Base-by-base conservation (phyloP, 1,284 basidiomycete genomes). In the Trametes sp. region DNA sequence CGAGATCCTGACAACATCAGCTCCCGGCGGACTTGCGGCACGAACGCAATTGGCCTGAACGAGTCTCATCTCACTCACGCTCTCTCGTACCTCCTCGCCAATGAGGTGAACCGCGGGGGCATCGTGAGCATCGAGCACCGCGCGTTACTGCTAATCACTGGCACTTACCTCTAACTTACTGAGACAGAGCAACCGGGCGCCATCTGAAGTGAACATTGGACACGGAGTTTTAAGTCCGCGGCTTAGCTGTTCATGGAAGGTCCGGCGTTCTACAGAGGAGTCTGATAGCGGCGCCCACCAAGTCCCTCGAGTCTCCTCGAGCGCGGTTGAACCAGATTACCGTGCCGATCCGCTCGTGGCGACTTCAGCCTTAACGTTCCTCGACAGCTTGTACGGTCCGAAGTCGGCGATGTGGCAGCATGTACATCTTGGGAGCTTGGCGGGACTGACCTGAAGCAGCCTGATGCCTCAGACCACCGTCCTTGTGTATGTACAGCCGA, bases 231-330 rank as follows among this genome's bases (percentile, higher is more conserved):
- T 26, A 41, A 14, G 38, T 54, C 53, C 53, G 41, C 41, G 29
- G 41, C 5, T 31, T 29, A 16, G 45, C 45, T 13, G 10, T 53
- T 38, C 53, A 4, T 45, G 41, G 29, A 54, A 31, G 53, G 11
- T 41, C 19, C 38, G 38, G 14, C 14, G 7, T 53, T 41, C 52
- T 23, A 23, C 5, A n/a, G 42, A 21, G 41, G 42, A 26, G 21
- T 55, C 54, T 55, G 54, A 55, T 55, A 55, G 54, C 54, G 42
- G 54, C 54, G 23, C 7, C 6, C 42, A 36, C 28, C 3, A 36
- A 35, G 33, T 51, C 38, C 21, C n/a, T 23, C 21, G 21, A 23
- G 16, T 24, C 8, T 49, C 23, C 33, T 36, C 28, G 31, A 19
- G 50, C 50, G 50, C 33, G 33, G 31, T 36, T 36, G 33, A 51